Base-by-base conservation (phyloP, 164 flowering plant genomes). In the Tetracentron sinense region DNA sequence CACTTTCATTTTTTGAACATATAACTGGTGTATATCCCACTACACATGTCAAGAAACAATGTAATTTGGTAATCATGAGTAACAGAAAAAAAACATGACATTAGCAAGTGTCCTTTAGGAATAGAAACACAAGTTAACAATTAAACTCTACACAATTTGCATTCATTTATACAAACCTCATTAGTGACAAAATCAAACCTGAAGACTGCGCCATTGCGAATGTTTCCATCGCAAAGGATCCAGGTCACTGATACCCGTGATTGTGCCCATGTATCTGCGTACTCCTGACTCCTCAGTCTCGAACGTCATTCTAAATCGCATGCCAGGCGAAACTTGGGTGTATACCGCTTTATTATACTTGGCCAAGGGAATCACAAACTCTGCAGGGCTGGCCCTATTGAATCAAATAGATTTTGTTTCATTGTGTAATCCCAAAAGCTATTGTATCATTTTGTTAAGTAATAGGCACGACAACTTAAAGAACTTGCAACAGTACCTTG, bases 301-400 rank as follows among this genome's bases (percentile, higher is more conserved):
- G 72, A 93, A 93, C 89, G 88, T 85, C 98, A 93, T 93, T 72
- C 98, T 77, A 72, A 93, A 93, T 51, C 98, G 75, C 97, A 93
- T 90, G 52, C 97, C 97, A 47, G 85, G 85, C 2, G 98, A 86
- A 58, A 86, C 87, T 83, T 93, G 97, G 31, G 86, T 77, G 56
- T 88, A 93, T 85, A 93, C 77, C 55, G 98, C 98, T 77, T 93
- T 93, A 21, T 83, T 78, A 60, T 93, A 93, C 77, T 88, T 93
- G 61, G 98, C 92, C 23, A 93, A 72, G 35, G 97, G 96, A 64
- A 93, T 72, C 61, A 93, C 97, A 81, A 93, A 93, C 64, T 93
- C 98, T 38, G 96, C 78, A 66, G 96, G 94, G 67, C 96, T 83
- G 46, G 98, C 94, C 89, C 98, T 93, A 69, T 69, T 26, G 31